Percentiles rank a stretch among this genome's conserved stretches.
Conservation (phyloP, 23 red algal species). For the Gracilaria domingensis region DNA sequence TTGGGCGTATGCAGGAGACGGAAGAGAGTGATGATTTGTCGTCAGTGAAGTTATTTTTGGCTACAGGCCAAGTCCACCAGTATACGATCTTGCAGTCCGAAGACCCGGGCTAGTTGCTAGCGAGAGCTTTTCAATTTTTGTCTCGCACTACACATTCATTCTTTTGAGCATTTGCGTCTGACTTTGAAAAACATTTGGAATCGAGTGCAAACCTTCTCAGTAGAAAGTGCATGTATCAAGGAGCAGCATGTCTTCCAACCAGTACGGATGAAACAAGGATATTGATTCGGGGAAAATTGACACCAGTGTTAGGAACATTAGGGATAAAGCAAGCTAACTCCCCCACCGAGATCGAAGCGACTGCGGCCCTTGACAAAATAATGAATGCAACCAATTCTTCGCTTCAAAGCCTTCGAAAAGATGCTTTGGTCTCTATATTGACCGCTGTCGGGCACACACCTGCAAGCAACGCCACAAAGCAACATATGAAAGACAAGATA, state of each 20-base stretch:
- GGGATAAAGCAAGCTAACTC: not conserved
- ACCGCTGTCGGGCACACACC: constrained; percentile 11
- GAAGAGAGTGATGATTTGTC: not conserved
- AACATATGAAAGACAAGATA: not conserved
- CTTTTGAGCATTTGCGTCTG: not conserved
- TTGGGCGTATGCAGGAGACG: too few relatives aligned
- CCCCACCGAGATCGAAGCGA: not conserved
- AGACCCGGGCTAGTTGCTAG: constrained; percentile 45
- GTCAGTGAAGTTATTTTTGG: not conserved
- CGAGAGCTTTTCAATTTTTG: constrained; percentile 17
- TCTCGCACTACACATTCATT: constrained; percentile 21
- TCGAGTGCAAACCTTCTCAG: not conserved
- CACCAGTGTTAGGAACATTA: not conserved
- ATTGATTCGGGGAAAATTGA: not conserved
- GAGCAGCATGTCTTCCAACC: too few relatives aligned
- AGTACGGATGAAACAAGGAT: not conserved
- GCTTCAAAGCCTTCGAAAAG: not conserved
- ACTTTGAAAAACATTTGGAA: not conserved
- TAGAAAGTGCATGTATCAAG: too few relatives aligned
- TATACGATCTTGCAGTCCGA: constrained; percentile 36
- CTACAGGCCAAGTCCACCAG: not conserved
- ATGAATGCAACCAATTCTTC: not conserved
- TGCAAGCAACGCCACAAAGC: not conserved
- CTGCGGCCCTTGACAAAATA: not conserved
- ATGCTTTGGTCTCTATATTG: not conserved